These are phyloP conservation scores for Boletus speciosus DNA, from an alignment of 768 basidiomycete genomes.

Conservation along the genomic window DNA sequence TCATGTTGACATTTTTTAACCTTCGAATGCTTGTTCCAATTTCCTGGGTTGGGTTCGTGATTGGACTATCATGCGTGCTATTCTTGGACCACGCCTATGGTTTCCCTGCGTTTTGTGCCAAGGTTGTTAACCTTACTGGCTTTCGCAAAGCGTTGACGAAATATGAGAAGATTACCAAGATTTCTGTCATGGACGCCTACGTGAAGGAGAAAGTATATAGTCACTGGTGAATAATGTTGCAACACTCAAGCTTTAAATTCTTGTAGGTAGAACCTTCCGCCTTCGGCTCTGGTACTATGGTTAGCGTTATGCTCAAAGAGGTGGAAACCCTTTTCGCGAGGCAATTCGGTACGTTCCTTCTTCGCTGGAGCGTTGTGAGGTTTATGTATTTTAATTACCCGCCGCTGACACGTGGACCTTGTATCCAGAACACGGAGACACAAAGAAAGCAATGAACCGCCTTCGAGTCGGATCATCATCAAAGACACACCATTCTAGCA, in stretches of 20 bases:
- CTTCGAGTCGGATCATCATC: conserved; percentile 52
- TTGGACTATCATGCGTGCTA: neutral
- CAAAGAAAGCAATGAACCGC: conserved; percentile 67
- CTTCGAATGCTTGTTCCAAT: neutral
- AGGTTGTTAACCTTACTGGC: conserved; percentile 87
- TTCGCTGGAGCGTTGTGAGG: neutral
- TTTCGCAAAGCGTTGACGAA: conserved; percentile 86
- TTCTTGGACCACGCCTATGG: neutral
- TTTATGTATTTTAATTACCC: neutral
- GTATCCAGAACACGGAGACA: conserved; percentile 58
- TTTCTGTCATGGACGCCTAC: conserved; percentile 70
- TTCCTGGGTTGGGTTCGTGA: neutral
- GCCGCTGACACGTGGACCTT: neutral
- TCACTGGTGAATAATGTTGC: neutral
- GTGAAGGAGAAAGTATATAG: conserved; percentile 67
- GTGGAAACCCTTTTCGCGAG: conserved; percentile 75
- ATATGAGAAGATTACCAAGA: conserved; percentile 76
- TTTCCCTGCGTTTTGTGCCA: neutral
- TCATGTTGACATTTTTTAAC: neutral
- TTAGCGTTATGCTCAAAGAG: conserved; percentile 67
- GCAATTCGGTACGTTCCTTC: conserved; percentile 62
- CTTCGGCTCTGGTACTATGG: conserved; percentile 59
- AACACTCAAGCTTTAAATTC: neutral
- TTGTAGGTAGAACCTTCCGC: conserved; percentile 62
- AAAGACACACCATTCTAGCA: conserved; percentile 66